These are phyloP conservation scores for Scleroderma bovista DNA, from an alignment of 768 basidiomycete genomes.

Conservation along the genomic window DNA sequence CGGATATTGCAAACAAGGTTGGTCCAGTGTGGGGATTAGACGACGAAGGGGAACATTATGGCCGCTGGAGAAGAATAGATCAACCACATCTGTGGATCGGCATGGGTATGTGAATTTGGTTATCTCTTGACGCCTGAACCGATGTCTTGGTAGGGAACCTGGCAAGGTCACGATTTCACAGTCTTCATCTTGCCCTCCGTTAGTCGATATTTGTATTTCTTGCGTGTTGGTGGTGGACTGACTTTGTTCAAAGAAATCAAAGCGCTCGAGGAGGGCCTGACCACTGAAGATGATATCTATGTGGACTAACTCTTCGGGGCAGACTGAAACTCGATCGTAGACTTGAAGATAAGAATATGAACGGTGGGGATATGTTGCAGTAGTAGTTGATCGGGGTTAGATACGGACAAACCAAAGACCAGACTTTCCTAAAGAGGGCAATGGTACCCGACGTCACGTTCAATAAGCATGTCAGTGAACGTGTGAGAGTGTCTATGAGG, in stretches of 20 bases:
- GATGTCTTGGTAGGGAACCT: constrained; percentile 13
- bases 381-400: too few species aligned
- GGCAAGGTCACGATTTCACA: constrained; percentile 19
- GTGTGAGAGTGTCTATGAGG: neutral
- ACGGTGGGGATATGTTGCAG: too few species aligned
- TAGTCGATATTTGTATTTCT: constrained; percentile 2
- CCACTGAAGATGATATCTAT: constrained; percentile 10
- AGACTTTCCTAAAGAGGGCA: too few species aligned
- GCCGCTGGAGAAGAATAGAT: constrained; percentile 29
- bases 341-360: neutral
- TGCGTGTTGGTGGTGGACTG: neutral
- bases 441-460: neutral
- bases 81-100: constrained; percentile 33
- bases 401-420: too few species aligned
- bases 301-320: neutral
- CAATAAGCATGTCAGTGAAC: constrained; percentile 5
- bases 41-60: constrained; percentile 58
- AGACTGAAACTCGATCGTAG: too few species aligned
- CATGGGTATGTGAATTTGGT: constrained; percentile 13
- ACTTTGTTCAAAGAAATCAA: constrained; percentile 24
- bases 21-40: too few species aligned
- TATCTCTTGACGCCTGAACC: neutral
- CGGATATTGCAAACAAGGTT: constrained; percentile 39
- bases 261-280: constrained; percentile 23
- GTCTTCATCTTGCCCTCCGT: constrained; percentile 28